Base-by-base conservation (phyloP, 2,329 filamentous ascomycete genomes). In the Nigrospora oryzae region DNA sequence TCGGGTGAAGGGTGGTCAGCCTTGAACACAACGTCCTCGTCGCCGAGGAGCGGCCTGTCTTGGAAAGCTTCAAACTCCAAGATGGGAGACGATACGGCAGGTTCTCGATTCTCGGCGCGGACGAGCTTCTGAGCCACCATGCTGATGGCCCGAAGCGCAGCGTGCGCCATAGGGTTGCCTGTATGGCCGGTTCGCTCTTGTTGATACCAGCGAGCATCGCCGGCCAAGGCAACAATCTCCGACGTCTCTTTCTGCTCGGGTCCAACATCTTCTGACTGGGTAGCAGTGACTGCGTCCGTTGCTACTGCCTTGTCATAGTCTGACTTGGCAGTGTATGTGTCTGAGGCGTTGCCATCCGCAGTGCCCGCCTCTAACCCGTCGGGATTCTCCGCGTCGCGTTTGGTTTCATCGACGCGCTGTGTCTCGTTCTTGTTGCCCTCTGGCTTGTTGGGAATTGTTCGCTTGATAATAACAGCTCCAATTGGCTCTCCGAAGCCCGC, bases 111-210 rank as follows among this genome's bases (percentile, higher is more conserved):
- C 53, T 81, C 77, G 37, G 75, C 70, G 34, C 75, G 70, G 33
- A 81, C 77, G 11, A 81, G 67, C 57, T 81, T 81, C 56, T 80
- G 77, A 4, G 85, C 86, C 46, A 93, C 83, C 80, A 93, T 89
- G 59, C 83, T 88, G 57, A 93, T 87, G 44, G 83, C 86, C 50
- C 88, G 77, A 60, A 91, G 77, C 7, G 85, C 83, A 16, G 84
- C 79, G 58, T 94, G 88, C 23, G 81, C 84, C 75, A 90, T 83
- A 36, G 84, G 79, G 57, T 93, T 91, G 53, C 82, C 84, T 8
- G 71, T 71, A 32, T 66, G 68, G 34, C 67, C 63, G 19, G 60
- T 58, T 47, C 62, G 63, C 44, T 62, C 71, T 65, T 77, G 73
- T 36, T 73, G 68, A 55, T 77, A 67, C 78, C 82, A 85, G 53